Conservation (phyloP, 2,329 filamentous ascomycete genomes). For the Capronia americana region DNA sequence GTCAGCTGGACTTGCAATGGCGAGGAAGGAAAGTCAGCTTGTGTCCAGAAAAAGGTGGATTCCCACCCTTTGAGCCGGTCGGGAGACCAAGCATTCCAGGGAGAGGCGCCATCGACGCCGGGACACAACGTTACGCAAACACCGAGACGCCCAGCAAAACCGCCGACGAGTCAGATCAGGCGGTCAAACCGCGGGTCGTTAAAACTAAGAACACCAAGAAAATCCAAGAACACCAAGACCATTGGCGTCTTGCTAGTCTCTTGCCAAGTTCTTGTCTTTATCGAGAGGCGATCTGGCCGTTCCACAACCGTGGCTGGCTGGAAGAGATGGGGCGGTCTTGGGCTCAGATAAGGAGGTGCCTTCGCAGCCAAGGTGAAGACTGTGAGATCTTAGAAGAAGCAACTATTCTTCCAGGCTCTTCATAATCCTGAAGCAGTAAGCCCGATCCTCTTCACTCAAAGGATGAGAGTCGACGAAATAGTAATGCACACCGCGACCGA, state of each 20-base stretch:
- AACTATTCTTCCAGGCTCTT: not conserved
- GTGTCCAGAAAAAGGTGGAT: not conserved
- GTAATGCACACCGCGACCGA: not conserved
- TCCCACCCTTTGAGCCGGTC: not conserved
- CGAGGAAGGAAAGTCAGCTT: slow-evolving; percentile 1
- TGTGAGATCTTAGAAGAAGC: slow-evolving; percentile 2
- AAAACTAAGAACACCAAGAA: slow-evolving; percentile 23
- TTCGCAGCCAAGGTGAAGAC: not conserved
- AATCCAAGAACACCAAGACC: slow-evolving; percentile 22
- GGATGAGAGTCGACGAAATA: not conserved
- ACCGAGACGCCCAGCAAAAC: slow-evolving; percentile 22
- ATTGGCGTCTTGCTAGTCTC: slow-evolving; percentile 15
- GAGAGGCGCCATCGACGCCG: not conserved
- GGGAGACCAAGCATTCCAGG: slow-evolving; percentile 17
- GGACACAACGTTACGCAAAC: slow-evolving; percentile 28
- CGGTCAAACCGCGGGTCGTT: slow-evolving; percentile 10
- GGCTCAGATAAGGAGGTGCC: slow-evolving; percentile 1
- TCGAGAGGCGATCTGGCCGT: slow-evolving; percentile 9
- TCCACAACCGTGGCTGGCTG: slow-evolving; percentile 2
- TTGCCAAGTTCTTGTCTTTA: slow-evolving; percentile 17
- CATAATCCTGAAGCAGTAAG: not conserved
- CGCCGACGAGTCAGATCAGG: slow-evolving; percentile 10
- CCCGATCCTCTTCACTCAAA: not conserved
- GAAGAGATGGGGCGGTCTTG: not conserved
- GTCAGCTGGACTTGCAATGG: not conserved